A percentile compares a stretch with the other conserved stretches of the same genome.
These are phyloP conservation scores for Alternaria gansuensis DNA, from an alignment of 2,329 filamentous ascomycete species.

Conservation along the genomic window DNA sequence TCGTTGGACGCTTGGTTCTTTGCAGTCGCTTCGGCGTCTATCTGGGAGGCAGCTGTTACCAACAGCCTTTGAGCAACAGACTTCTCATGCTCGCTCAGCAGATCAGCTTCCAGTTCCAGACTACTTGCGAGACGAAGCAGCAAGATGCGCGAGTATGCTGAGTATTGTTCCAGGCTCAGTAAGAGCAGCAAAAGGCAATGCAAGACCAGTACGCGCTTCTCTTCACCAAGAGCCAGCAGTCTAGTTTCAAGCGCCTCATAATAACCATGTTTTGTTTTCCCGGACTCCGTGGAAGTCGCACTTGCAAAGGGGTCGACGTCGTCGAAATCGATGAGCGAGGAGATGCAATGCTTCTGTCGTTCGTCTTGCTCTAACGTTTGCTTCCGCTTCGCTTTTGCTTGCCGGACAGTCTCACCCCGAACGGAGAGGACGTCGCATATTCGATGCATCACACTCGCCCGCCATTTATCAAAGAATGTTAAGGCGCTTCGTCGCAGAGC, in stretches of 20 bases:
- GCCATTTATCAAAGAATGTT: constrained; percentile 81
- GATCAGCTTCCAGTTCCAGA: constrained; percentile 69
- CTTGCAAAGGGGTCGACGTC: constrained; percentile 35
- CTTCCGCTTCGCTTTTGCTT: constrained; percentile 48
- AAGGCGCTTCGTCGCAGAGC: constrained; percentile 75
- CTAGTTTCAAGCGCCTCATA: constrained; percentile 51
- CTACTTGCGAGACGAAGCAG: constrained; percentile 75
- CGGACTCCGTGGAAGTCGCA: constrained; percentile 1
- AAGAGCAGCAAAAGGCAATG: constrained; percentile 75
- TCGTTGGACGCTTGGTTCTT: constrained; percentile 74
- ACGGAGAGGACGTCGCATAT: constrained; percentile 69
- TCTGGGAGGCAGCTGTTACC: constrained; percentile 68
- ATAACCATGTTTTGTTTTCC: constrained; percentile 26
- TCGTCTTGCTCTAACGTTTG: constrained; percentile 30
- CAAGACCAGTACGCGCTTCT: constrained; percentile 71
- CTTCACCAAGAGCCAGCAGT: constrained; percentile 47
- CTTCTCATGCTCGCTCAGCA: constrained; percentile 74
- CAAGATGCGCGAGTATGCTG: constrained; percentile 74
- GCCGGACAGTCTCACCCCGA: constrained; percentile 39
- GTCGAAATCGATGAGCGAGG: constrained; percentile 41
- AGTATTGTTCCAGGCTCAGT: constrained; percentile 79
- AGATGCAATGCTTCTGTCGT: constrained; percentile 33
- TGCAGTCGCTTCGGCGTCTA: constrained; percentile 78
- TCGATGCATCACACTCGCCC: constrained; percentile 71
- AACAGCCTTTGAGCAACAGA: constrained; percentile 78